Evolutionary conservation across 2,329 filamentous ascomycete species (phyloP).

Genomic region (Graphium sp.): DNA sequence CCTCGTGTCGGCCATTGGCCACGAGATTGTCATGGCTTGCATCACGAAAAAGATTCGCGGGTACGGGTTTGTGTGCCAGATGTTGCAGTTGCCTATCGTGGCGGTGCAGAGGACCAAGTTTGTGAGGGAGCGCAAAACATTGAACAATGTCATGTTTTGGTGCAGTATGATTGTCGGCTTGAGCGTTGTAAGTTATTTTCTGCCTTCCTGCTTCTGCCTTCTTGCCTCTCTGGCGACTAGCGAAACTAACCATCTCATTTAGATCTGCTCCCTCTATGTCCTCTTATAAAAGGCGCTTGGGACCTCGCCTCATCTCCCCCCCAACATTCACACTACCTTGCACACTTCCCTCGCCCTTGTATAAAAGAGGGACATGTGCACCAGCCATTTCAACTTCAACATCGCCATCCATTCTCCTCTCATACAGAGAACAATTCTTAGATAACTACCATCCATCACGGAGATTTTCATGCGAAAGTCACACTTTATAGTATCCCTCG

Average conservation of each 20-base stretch:
- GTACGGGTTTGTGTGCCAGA: constrained; percentile 88
- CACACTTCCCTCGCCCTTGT: too few species aligned
- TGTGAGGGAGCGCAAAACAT: constrained; percentile 55
- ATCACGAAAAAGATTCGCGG: constrained; percentile 94
- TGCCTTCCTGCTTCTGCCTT: constrained; percentile 4
- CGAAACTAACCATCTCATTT: constrained; percentile 6
- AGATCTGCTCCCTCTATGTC: constrained; percentile 39
- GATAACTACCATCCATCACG: too few species aligned
- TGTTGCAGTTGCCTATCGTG: constrained; percentile 94
- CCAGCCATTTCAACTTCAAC: too few species aligned
- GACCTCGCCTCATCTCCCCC: too few species aligned
- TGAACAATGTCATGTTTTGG: constrained; percentile 89
- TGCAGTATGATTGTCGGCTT: constrained; percentile 78
- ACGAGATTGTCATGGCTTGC: constrained; percentile 93
- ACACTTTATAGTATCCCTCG: too few species aligned
- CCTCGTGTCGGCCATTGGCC: constrained; percentile 71
- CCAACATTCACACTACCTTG: too few species aligned
- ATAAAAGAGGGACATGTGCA: too few species aligned
- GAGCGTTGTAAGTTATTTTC: constrained; percentile 48
- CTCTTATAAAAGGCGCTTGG: constrained; percentile 27
- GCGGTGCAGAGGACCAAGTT: constrained; percentile 68
- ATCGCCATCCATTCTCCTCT: too few species aligned
- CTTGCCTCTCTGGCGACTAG: neutral
- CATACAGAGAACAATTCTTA: too few species aligned
- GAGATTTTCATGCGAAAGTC: too few species aligned